Base-by-base conservation (phyloP, 495 filamentous ascomycete species). In the Aspergillus steynii region DNA sequence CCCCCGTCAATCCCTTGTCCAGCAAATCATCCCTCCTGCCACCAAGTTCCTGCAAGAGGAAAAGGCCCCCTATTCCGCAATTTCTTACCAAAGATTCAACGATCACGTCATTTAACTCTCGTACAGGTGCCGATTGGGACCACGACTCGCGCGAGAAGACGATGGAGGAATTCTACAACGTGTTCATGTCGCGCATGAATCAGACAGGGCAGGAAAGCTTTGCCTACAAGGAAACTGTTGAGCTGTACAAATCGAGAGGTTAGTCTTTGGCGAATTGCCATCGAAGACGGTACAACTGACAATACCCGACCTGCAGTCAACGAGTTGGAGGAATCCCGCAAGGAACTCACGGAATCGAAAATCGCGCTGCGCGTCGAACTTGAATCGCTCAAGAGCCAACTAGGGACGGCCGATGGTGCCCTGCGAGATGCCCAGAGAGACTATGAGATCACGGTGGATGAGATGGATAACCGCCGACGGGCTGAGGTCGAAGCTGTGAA, bases 41-140 rank as follows among this genome's bases (percentile, higher is more conserved):
- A 25, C 26, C 14, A 28, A 65, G 54, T 57, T 68, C 69, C 48
- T 56, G 71, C 10, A 72, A 63, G 48, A 73, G 61, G 60, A 59
- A 68, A 55, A 62, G 57, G 29, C 61, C 51, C 37, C 64, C 64
- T 28, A 37, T 65, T 1, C 61, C 63, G 1, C 58, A 56, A 6
- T 96, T 83, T 77, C 81, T 96, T 64, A 88, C 82, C 47, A 92
- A 90, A 76, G 77, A 85, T 73, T 90, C 91, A 79, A 85, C 86
- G 75, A 70, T 82, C 63, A 78, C 71, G 58, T 83, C 74, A 62
- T 76, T 74, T 79, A 67, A 77, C 70, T 60, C 61, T 62, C 55
- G 50, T 68, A 57, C 67, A 79, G 77, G 69, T 68, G 71, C 81
- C 86, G 90, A 84, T 58, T 93, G 86, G 83, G 89, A 96, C 71